Evolutionary conservation across 192 early-diverging fungal species (phyloP), one percentile per base, ranked within the genome.

Genomic region (Gryganskiella cystojenkinii): DNA sequence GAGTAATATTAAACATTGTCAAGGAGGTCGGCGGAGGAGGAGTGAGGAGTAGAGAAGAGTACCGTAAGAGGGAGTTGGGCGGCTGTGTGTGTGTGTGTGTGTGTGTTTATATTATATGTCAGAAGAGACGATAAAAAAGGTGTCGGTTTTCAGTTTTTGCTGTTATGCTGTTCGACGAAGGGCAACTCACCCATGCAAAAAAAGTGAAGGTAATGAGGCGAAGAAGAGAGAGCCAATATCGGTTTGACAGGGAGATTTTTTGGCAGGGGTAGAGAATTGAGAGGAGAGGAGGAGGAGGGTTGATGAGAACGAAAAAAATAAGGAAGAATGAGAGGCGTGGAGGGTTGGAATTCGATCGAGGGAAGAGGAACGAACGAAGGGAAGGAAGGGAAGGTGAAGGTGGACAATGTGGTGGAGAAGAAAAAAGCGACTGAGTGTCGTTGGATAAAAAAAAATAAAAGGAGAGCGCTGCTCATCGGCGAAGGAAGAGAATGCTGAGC

Each of bases 51-150:
- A 8, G n/a, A 14, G 9, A 13, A 10, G 19, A 57, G 33, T 4
- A 40, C 8, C 28, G 58, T 20, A 8, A 40, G 15, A 40, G 15
- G 3, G 42, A 15, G 20, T 60, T 45, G 43, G 6, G 42, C 45
- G 42, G 27, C 24, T 22, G 35, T 58, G 56, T 58, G 27, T 58
- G 56, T 42, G n/a, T 60, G 40, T 8, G n/a, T 27, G 20, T 45
- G 58, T 45, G 42, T 30, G 24, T 30, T 8, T 31, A 5, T 31
- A 30, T 5, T 13, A 30, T 17, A 4, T 17, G 30, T 9, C 13
- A 24, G 27, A 28, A 37, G 31, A 37, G 54, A 35, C 14, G 33
- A 34, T 35, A 19, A 56, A 19, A 14, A 34, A 25, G 24, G 20
- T 8, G 24, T 8, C 20, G 9, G 8, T 8, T 52, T n/a, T n/a